These are phyloP conservation scores for Rhynchosporium agropyri DNA, from an alignment of 2,329 filamentous ascomycete genomes.

Conservation along the genomic window DNA sequence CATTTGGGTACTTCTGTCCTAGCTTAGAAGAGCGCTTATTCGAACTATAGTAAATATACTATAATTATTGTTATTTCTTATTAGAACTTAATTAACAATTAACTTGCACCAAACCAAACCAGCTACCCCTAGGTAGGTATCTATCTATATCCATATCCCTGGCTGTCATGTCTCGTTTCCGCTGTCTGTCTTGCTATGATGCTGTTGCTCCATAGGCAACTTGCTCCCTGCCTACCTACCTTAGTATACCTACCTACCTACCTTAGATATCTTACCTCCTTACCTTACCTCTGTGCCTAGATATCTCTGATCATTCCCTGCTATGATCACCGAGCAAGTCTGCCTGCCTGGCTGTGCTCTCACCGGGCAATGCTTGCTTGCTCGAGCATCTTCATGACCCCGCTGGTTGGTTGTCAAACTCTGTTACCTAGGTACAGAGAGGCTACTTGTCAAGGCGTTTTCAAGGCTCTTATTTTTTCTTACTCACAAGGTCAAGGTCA, in stretches of 20 bases:
- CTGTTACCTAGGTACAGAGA: neutral
- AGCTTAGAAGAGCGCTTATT: too few species aligned
- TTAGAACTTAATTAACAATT: too few species aligned
- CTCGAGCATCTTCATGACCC: neutral
- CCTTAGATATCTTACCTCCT: neutral
- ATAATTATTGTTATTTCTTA: too few species aligned
- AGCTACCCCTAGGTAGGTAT: too few species aligned
- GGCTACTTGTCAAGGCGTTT: neutral
- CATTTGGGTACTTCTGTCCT: neutral
- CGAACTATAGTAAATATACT: too few species aligned
- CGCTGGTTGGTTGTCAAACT: neutral
- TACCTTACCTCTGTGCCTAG: neutral
- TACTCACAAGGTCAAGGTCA: neutral
- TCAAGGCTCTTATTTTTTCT: neutral
- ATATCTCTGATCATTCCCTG: too few species aligned
- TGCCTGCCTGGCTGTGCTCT: slow-evolving; percentile 3
- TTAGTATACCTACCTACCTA: too few species aligned
- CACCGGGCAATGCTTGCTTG: neutral
- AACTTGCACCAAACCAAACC: too few species aligned
- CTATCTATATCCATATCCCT: too few species aligned
- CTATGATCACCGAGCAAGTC: neutral
- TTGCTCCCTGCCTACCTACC: too few species aligned
- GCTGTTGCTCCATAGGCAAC: neutral
- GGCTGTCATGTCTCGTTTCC: neutral
- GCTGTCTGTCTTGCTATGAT: neutral